Evolutionary conservation across 202 grass and related monocot genomes (phyloP).

Genomic region (Bolboschoenoplectus hybrid): DNA sequence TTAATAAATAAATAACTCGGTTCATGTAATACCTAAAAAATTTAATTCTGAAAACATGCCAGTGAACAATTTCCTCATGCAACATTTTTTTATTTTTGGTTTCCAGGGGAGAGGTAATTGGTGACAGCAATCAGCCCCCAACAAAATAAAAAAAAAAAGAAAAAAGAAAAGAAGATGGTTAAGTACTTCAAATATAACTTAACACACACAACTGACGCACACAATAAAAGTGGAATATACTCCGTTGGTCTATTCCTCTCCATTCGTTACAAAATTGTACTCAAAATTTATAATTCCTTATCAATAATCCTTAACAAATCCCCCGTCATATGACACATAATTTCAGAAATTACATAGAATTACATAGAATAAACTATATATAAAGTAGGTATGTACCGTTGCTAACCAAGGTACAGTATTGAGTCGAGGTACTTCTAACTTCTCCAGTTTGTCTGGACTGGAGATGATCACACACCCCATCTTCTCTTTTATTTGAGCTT

Average conservation of each 20-base stretch:
- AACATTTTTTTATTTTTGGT: background rate
- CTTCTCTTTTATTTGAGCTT: background rate
- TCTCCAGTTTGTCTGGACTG: background rate
- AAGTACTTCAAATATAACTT: conserved; percentile 9
- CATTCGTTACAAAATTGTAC: background rate
- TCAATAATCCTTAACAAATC: background rate
- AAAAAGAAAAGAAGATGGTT: background rate
- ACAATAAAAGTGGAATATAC: background rate
- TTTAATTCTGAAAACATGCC: too few species aligned
- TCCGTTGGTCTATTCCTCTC: background rate
- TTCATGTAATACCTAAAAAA: background rate
- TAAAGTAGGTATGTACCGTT: conserved; percentile 5
- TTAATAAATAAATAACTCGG: background rate
- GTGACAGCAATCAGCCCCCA: background rate
- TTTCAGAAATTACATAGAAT: background rate
- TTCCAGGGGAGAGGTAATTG: background rate
- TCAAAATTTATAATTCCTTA: background rate
- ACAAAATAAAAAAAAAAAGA: background rate
- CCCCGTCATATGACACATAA: background rate
- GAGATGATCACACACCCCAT: background rate
- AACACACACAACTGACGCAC: background rate
- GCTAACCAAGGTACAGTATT: background rate
- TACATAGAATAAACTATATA: background rate
- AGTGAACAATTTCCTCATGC: too few species aligned
- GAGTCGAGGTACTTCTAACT: background rate